Evolutionary conservation across 805 yeast species (phyloP).

Genomic region (Sugiyamaella chiloensis): DNA sequence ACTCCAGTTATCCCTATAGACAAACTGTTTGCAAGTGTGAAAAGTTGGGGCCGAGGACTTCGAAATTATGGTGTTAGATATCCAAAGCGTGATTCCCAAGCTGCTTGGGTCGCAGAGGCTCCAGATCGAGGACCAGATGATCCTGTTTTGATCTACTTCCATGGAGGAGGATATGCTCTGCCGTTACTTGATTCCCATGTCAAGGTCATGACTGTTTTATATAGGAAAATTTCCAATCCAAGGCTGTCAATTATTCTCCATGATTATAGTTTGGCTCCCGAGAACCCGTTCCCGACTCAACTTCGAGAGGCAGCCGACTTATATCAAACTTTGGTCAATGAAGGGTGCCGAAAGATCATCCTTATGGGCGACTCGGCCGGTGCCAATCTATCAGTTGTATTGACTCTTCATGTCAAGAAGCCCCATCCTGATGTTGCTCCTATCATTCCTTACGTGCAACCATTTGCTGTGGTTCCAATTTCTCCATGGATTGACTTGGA

Average conservation of each 20-base stretch:
- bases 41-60: neutral
- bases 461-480: conserved; percentile 11
- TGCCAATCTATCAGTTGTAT: conserved; percentile 15
- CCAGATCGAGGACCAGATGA: conserved; percentile 16
- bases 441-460: conserved; percentile 6
- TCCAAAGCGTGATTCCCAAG: neutral
- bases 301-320: conserved; percentile 13
- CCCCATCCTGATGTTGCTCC: conserved; percentile 7
- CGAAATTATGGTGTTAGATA: conserved; percentile 1
- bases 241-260: conserved; percentile 15
- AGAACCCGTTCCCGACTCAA: conserved; percentile 13
- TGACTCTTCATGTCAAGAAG: conserved; percentile 14
- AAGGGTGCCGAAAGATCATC: conserved; percentile 13
- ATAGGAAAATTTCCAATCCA: conserved; percentile 9
- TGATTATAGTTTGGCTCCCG: conserved; percentile 17
- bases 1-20: conserved; percentile 5
- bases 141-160: conserved; percentile 20
- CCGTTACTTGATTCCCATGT: conserved; percentile 8
- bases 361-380: conserved; percentile 21
- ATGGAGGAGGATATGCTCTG: conserved; percentile 21
- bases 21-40: conserved; percentile 1
- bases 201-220: conserved; percentile 8
- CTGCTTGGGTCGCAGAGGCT: conserved; percentile 18
- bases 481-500: conserved; percentile 20
- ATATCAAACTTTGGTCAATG: conserved; percentile 14